Evolutionary conservation across 164 flowering plant genomes (phyloP).

Genomic region (Euptelea pleiosperma): DNA sequence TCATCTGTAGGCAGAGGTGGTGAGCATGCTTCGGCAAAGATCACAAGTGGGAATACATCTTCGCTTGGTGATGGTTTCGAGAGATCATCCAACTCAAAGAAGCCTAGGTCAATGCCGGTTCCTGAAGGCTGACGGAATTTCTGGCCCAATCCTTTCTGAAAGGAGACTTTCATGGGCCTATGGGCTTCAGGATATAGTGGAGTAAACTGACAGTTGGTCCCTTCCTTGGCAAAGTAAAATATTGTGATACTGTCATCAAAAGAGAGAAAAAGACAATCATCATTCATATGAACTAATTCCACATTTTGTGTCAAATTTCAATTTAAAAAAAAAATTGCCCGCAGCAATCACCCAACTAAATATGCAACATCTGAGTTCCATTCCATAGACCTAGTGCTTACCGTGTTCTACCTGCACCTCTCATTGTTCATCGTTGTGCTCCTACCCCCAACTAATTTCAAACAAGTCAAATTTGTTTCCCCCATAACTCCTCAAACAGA

Average conservation of each 20-base stretch:
- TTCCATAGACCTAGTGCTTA: not conserved
- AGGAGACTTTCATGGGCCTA: constrained; percentile 49
- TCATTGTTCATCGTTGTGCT: not conserved
- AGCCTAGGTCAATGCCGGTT: constrained; percentile 77
- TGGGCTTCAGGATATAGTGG: constrained; percentile 60
- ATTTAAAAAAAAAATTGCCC: too few species aligned
- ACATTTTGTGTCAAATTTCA: not conserved
- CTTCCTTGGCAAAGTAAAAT: constrained; percentile 83
- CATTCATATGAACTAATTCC: not conserved
- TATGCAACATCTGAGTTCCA: not conserved
- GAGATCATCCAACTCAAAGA: constrained; percentile 69
- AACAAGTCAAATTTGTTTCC: not conserved
- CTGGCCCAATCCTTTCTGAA: constrained; percentile 66
- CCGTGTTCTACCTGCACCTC: too few species aligned
- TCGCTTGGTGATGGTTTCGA: constrained; percentile 58
- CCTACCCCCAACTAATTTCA: not conserved
- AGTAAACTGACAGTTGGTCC: constrained; percentile 46
- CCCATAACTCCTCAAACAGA: not conserved
- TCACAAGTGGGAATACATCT: constrained; percentile 84
- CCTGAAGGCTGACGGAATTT: constrained; percentile 73
- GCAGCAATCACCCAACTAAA: not conserved
- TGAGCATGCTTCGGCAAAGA: constrained; percentile 53
- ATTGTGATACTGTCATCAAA: constrained; percentile 58
- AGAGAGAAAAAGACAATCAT: not conserved
- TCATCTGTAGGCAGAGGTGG: constrained; percentile 26